A percentile compares a stretch with the other conserved stretches of the same genome.
Evolutionary conservation across 306 rosid genomes (phyloP).

Genomic region (Cucumis melo): DNA sequence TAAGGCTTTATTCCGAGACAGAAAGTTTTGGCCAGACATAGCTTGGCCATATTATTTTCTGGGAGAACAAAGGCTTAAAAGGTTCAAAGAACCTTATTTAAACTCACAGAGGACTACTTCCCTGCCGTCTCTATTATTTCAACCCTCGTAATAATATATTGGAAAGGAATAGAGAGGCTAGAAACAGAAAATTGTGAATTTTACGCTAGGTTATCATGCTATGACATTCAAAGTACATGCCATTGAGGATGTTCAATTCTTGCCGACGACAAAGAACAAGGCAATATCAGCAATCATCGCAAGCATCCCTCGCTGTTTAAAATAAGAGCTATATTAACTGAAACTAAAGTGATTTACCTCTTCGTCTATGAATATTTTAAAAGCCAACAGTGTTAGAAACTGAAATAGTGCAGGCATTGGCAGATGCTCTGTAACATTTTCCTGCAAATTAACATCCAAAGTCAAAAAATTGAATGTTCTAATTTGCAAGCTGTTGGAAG

Average conservation of each 20-base stretch:
- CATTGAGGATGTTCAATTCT: background rate
- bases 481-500: background rate
- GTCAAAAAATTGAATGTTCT: constrained; percentile 10
- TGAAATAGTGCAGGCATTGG: constrained; percentile 74
- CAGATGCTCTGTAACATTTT: constrained; percentile 40
- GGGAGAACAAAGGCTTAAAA: background rate
- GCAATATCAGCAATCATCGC: background rate
- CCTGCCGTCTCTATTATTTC: background rate
- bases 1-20: background rate
- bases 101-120: background rate
- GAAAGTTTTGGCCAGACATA: background rate
- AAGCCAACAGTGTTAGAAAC: constrained; percentile 60
- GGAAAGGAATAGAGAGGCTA: background rate
- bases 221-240: background rate
- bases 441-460: constrained; percentile 36
- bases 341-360: constrained; percentile 25
- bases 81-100: background rate
- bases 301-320: background rate
- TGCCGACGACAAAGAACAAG: background rate
- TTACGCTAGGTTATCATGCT: background rate
- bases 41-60: background rate
- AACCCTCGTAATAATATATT: background rate
- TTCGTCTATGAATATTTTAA: constrained; percentile 57
- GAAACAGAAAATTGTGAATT: background rate
- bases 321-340: background rate